Percentiles rank a stretch among this genome's conserved stretches.
These are phyloP conservation scores for Quercus dentata DNA, from an alignment of 306 rosid genomes.

Conservation along the genomic window DNA sequence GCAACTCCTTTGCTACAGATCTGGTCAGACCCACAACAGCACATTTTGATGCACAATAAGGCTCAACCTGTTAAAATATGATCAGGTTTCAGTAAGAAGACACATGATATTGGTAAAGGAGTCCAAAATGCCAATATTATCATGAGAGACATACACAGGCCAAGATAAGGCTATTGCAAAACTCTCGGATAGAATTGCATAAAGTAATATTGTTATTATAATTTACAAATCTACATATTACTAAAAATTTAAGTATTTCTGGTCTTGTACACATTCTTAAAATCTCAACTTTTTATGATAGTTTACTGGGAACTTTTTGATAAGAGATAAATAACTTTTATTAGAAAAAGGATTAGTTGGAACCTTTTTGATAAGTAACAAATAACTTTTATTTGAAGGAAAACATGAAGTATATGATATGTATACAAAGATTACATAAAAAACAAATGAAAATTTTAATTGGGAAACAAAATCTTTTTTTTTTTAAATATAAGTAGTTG, in stretches of 20 bases:
- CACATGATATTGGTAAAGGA: not conserved
- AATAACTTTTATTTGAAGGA: too few relatives aligned
- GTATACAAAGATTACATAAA: too few relatives aligned
- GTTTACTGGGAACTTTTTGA: not conserved
- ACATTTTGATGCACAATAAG: constrained; percentile 96
- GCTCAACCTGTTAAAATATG: constrained; percentile 48
- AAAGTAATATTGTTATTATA: not conserved
- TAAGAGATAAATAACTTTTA: too few relatives aligned
- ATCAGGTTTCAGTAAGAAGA: not conserved
- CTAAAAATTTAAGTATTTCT: not conserved
- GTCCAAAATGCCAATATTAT: not conserved
- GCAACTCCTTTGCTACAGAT: constrained; percentile 79
- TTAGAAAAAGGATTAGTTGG: not conserved
- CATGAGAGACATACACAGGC: not conserved
- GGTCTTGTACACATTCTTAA: not conserved
- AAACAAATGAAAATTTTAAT: too few relatives aligned
- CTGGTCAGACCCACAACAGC: constrained; percentile 75
- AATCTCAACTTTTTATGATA: not conserved
- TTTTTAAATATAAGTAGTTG: too few relatives aligned
- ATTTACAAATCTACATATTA: too few relatives aligned
- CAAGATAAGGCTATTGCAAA: not conserved
- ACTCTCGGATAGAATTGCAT: not conserved
- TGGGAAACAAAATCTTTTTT: too few relatives aligned
- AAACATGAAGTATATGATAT: too few relatives aligned
- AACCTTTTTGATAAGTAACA: not conserved